phyloP scores from a whole-genome alignment of 1,139 yeast species.

The Saccharomyces uvarum region DNA sequence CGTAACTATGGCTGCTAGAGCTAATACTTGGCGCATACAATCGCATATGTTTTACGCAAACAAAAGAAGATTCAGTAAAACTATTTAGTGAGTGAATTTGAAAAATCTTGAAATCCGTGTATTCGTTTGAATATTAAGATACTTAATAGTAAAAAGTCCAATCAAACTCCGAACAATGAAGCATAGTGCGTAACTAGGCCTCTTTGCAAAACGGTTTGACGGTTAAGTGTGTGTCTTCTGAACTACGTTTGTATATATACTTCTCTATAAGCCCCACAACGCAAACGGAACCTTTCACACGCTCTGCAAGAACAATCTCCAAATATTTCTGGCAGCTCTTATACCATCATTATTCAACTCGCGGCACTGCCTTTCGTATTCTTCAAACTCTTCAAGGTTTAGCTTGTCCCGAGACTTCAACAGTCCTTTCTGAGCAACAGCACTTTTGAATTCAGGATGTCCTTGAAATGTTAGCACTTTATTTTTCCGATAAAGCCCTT shows the following conservation, averaged over 20 bases:
- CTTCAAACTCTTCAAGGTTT: slow-evolving; percentile 3
- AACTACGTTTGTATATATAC: not conserved
- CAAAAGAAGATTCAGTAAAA: no score
- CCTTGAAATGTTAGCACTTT: slow-evolving; percentile 70
- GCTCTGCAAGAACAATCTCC: slow-evolving; percentile 12
- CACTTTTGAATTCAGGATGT: slow-evolving; percentile 70
- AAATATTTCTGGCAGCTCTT: slow-evolving; percentile 12
- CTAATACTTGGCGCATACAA: no score
- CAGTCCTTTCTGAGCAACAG: slow-evolving; percentile 14
- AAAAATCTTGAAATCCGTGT: no score
- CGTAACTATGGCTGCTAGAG: no score
- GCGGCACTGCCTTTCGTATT: slow-evolving; percentile 4
- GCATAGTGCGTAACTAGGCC: not conserved
- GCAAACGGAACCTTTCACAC: slow-evolving; percentile 1
- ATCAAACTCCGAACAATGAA: not conserved
- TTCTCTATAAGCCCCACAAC: not conserved
- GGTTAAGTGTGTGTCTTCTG: not conserved
- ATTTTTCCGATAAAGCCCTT: slow-evolving; percentile 47
- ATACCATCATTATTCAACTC: slow-evolving; percentile 13
- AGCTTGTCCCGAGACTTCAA: not conserved
- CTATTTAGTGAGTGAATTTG: no score
- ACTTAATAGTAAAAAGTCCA: not conserved
- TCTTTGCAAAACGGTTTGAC: not conserved
- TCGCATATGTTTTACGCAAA: no score
- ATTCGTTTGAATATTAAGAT: no score